These are phyloP conservation scores for Talaromyces amestolkiae DNA, from an alignment of 2,329 filamentous ascomycete genomes.

Conservation along the genomic window DNA sequence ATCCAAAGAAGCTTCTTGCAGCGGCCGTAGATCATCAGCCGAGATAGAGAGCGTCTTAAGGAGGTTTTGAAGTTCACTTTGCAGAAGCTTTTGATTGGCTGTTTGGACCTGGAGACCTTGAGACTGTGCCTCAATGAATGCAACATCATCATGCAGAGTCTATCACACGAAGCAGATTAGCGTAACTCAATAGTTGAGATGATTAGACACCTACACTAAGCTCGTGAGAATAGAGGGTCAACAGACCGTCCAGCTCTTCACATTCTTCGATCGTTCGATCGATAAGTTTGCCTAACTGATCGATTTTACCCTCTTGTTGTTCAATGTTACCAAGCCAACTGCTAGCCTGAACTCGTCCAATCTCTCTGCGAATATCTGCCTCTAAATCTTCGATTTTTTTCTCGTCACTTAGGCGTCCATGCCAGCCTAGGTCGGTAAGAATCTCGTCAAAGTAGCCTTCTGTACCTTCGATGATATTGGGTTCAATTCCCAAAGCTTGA, in stretches of 20 bases:
- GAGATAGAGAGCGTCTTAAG: conserved; percentile 90
- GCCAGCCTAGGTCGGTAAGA: conserved; percentile 86
- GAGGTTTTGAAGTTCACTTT: conserved; percentile 84
- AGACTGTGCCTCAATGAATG: conserved; percentile 94
- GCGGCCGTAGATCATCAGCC: conserved; percentile 67
- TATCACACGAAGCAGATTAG: conserved; percentile 41
- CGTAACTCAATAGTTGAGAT: background rate
- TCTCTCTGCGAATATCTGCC: conserved; percentile 77
- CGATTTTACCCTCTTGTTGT: conserved; percentile 85
- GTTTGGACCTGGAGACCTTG: conserved; percentile 96
- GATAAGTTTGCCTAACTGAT: conserved; percentile 79
- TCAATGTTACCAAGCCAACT: conserved; percentile 82
- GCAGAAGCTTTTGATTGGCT: conserved; percentile 90
- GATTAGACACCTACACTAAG: conserved; percentile 64
- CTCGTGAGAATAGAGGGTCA: conserved; percentile 93
- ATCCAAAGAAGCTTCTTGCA: conserved; percentile 72
- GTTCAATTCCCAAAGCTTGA: conserved; percentile 72
- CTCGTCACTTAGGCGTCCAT: conserved; percentile 70
- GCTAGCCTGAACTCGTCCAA: conserved; percentile 86
- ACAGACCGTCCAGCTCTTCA: conserved; percentile 88
- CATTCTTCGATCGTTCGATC: conserved; percentile 92
- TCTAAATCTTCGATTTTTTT: conserved; percentile 78
- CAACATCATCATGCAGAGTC: conserved; percentile 93
- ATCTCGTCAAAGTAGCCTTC: conserved; percentile 78
- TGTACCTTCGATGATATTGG: conserved; percentile 69